phyloP scores from a whole-genome alignment of 2,329 filamentous ascomycete species.

The Eurotiales sp. region DNA sequence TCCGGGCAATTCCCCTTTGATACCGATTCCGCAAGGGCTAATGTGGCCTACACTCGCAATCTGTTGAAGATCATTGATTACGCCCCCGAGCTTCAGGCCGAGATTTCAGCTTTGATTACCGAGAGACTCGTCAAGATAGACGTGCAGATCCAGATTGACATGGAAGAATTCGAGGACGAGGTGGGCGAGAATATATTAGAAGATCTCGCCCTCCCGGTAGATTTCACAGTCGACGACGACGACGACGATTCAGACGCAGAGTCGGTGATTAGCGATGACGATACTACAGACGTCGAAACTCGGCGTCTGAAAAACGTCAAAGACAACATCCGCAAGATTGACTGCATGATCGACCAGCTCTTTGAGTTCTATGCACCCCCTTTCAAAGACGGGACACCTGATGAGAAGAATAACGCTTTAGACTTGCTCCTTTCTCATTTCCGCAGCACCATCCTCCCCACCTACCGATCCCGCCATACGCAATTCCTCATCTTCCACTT shows the following conservation, averaged over 20 bases:
- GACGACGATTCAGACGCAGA: conserved; percentile 65
- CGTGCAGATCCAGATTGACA: conserved; percentile 87
- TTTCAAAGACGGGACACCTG: conserved; percentile 65
- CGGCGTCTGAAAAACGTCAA: conserved; percentile 65
- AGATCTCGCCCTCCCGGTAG: conserved; percentile 42
- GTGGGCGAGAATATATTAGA: conserved; percentile 65
- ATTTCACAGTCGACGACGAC: conserved; percentile 27
- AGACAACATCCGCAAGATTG: conserved; percentile 84
- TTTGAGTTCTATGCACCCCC: conserved; percentile 76
- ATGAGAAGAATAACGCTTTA: conserved; percentile 68
- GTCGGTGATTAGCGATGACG: conserved; percentile 55
- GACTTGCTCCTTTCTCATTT: conserved; percentile 82
- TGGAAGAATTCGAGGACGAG: conserved; percentile 90
- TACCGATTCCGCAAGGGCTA: conserved; percentile 71
- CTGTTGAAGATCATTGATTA: conserved; percentile 74
- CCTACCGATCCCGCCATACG: conserved; percentile 85
- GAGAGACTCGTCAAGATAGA: conserved; percentile 90
- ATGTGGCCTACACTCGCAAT: conserved; percentile 85
- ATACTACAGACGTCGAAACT: conserved; percentile 46
- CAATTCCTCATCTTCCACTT: conserved; percentile 97
- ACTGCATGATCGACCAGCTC: conserved; percentile 80
- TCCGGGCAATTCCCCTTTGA: conserved; percentile 69
- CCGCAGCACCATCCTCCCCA: conserved; percentile 79
- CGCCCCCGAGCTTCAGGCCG: conserved; percentile 70
- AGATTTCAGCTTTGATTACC: conserved; percentile 78